phyloP scores from a whole-genome alignment of 441 rosid genomes.

The Melastoma candidum region DNA sequence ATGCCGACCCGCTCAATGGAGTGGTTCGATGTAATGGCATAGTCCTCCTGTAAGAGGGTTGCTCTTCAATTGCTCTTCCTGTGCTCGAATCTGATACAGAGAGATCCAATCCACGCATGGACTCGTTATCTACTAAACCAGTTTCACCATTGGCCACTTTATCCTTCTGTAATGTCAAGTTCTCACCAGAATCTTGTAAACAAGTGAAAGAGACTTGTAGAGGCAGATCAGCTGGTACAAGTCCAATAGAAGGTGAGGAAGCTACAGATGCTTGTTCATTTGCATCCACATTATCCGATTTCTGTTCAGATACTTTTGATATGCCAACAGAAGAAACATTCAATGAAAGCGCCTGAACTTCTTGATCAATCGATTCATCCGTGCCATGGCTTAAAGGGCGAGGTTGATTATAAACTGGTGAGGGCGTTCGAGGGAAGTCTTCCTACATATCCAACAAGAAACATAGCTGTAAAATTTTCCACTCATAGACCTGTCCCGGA shows the following conservation, averaged over 20 bases:
- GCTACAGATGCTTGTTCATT: conserved; percentile 22
- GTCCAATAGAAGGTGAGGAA: conserved; percentile 34
- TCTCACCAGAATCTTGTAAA: conserved; percentile 23
- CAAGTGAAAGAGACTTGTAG: conserved; percentile 23
- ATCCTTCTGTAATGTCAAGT: conserved; percentile 27
- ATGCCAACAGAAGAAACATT: conserved; percentile 40
- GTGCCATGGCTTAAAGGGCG: conserved; percentile 53
- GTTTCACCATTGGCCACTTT: conserved; percentile 25
- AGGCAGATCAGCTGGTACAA: conserved; percentile 36
- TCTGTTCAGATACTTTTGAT: conserved; percentile 38
- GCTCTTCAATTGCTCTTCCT: conserved; percentile 50
- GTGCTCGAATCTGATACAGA: conserved; percentile 27
- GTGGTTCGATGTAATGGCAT: conserved; percentile 32
- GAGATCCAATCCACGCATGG: conserved; percentile 29
- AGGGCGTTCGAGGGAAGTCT: conserved; percentile 68
- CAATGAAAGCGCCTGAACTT: conserved; percentile 34
- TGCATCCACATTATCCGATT: conserved; percentile 33
- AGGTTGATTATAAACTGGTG: conserved; percentile 61
- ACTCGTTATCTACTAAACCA: conserved; percentile 29
- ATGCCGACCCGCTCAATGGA: conserved; percentile 32
- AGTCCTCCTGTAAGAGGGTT: conserved; percentile 45
- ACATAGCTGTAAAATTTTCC: conserved; percentile 3
- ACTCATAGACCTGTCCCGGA: conserved; percentile 1
- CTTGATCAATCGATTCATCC: conserved; percentile 40
- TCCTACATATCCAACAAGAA: conserved; percentile 33